Base-by-base conservation (phyloP, 2,329 filamentous ascomycete species). In the Alternaria dauci region DNA sequence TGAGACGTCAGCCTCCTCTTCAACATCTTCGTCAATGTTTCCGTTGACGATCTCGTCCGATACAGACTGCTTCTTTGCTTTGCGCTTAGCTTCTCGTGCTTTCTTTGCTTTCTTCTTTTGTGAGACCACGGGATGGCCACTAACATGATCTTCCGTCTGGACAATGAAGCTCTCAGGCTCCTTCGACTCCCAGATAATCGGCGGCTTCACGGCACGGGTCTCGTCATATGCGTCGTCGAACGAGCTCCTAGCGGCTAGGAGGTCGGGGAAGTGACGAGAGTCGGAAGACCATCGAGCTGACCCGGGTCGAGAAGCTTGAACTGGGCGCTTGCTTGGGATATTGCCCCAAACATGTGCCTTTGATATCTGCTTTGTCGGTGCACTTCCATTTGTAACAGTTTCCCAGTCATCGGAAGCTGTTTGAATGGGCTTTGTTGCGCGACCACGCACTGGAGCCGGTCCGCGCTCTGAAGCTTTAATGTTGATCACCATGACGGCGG, bases 31-130 rank as follows among this genome's bases (percentile, higher is more conserved):
- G 18, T 12, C 8, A 6, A 41, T 8, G 11, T 20, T 18, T 8
- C 6, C 36, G 11, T 2, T 41, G 18, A 16, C 12, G 14, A 18
- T 30, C 12, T 54, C 44, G 14, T 60, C 61, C 36, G 48, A 11
- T 2, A 42, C 51, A 16, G 43, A 36, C 4, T 54, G 18, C 55
- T 69, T 70, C 52, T 68, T 73, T 32, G 62, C 63, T 41, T 74
- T 76, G 12, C 66, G 67, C 41, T 66, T 63, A 5, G 59, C 44
- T 53, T 64, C 63, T 23, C 63, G 65, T 42, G 51, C 38, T 34
- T 66, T 64, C 60, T 75, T 76, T 42, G 71, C 71, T 16, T 62
- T 61, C 60, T 70, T 74, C 58, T 68, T 74, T 43, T 70, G 63
- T 14, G 70, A 68, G 2, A 71, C 52, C 11, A 55, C 32, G 3